These are phyloP conservation scores for Dioszegia hungarica DNA, from an alignment of 768 basidiomycete genomes.

Conservation along the genomic window DNA sequence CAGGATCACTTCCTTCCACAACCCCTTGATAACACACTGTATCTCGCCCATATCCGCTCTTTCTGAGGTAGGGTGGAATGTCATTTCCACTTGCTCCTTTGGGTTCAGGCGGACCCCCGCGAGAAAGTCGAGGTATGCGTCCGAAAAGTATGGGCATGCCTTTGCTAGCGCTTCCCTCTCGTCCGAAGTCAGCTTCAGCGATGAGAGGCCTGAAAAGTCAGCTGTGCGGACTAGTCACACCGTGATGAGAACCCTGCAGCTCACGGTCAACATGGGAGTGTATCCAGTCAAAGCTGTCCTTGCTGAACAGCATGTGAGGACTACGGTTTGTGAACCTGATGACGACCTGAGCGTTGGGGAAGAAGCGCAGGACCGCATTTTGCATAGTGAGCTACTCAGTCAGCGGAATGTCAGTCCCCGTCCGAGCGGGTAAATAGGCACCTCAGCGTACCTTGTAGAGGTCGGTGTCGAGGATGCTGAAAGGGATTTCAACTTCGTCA, in stretches of 20 bases:
- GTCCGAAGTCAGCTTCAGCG: constrained; percentile 57
- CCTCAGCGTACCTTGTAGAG: constrained; percentile 72
- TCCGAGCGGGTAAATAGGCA: background rate
- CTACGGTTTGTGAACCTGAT: constrained; percentile 81
- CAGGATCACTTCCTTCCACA: constrained; percentile 57
- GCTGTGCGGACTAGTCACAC: background rate
- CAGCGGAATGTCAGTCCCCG: too few species aligned
- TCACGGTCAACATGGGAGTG: constrained; percentile 58
- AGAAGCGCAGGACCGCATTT: constrained; percentile 74
- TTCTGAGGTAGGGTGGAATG: constrained; percentile 59
- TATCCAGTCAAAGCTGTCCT: constrained; percentile 61
- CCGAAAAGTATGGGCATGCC: constrained; percentile 69
- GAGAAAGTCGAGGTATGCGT: constrained; percentile 73
- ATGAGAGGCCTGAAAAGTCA: constrained; percentile 59
- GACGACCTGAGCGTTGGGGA: constrained; percentile 63
- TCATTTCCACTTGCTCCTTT: constrained; percentile 60
- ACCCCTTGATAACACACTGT: constrained; percentile 55
- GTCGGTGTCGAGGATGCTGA: constrained; percentile 84
- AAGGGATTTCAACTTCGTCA: constrained; percentile 36
- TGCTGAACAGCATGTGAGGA: constrained; percentile 61
- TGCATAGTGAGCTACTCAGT: constrained; percentile 80
- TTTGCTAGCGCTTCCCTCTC: constrained; percentile 66
- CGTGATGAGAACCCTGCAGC: constrained; percentile 25
- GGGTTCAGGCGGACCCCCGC: constrained; percentile 44
- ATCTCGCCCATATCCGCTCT: constrained; percentile 60